Percentiles rank a stretch among this genome's conserved stretches.
Evolutionary conservation across 805 yeast species (phyloP).

Genomic region (Scheffersomyces lignosus): DNA sequence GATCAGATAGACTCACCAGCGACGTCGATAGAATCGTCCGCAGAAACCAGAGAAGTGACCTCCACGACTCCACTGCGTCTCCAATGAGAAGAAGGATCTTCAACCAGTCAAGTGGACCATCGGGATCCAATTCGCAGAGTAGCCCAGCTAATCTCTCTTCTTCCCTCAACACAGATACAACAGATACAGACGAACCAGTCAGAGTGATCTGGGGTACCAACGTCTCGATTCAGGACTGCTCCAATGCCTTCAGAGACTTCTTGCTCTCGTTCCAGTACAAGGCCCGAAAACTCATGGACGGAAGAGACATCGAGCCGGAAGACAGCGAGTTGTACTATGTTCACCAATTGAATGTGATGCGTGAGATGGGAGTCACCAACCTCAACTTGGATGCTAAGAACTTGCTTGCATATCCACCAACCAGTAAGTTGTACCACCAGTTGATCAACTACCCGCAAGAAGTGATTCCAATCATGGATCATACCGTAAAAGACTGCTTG

Average conservation of each 20-base stretch:
- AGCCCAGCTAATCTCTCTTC: conserved; percentile 3
- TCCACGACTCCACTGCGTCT: conserved; percentile 69
- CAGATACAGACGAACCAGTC: conserved; percentile 59
- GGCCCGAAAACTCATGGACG: conserved; percentile 59
- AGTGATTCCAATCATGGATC: conserved; percentile 97
- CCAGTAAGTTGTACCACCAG: conserved; percentile 81
- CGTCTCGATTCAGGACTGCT: conserved; percentile 86
- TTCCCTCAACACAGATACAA: conserved; percentile 20
- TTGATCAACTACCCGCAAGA: conserved; percentile 93
- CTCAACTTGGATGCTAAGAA: conserved; percentile 83
- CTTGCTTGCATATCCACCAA: conserved; percentile 69
- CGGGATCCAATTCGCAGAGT: conserved; percentile 3
- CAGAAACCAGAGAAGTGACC: conserved; percentile 72
- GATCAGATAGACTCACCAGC: conserved; percentile 47
- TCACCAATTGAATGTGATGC: conserved; percentile 70
- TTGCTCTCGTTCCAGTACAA: conserved; percentile 79
- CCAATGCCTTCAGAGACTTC: conserved; percentile 77
- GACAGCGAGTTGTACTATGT: conserved; percentile 79
- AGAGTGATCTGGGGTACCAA: conserved; percentile 99
- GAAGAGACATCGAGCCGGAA: conserved; percentile 37
- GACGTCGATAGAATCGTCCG: conserved; percentile 45
- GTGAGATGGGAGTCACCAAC: conserved; percentile 75
- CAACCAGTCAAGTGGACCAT: conserved; percentile 33
- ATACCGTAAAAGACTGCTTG: conserved; percentile 86
- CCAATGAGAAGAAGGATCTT: conserved; percentile 66